Conservation (phyloP, 345 rosid genomes). For the Ailanthus altissimus region DNA sequence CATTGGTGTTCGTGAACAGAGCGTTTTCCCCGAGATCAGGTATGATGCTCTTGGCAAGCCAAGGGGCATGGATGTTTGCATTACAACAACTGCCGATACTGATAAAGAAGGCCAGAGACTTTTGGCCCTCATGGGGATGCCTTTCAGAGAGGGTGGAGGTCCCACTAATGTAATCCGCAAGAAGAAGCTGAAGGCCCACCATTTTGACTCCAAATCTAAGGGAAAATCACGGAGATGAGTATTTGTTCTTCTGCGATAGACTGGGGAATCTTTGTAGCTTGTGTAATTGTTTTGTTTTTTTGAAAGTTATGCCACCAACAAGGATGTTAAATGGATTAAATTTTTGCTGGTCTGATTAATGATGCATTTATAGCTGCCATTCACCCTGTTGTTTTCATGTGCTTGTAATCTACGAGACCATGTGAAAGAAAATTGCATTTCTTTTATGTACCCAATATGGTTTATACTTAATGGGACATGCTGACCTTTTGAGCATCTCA, state of each 20-base stretch:
- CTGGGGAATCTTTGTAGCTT: background rate
- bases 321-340: background rate
- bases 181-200: conserved; percentile 87
- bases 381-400: background rate
- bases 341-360: background rate
- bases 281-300: background rate
- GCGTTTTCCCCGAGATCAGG: conserved; percentile 85
- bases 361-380: background rate
- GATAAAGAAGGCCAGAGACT: conserved; percentile 82
- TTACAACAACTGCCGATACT: conserved; percentile 70
- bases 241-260: background rate
- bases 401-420: background rate
- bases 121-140: conserved; percentile 95
- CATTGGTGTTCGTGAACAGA: conserved; percentile 75
- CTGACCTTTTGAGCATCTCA: background rate
- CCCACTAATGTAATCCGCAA: conserved; percentile 34
- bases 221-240: conserved; percentile 56
- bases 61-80: conserved; percentile 95
- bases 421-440: background rate
- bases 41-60: conserved; percentile 67
- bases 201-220: conserved; percentile 65
- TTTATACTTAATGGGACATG: background rate
- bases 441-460: background rate
- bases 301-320: background rate
- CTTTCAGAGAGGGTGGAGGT: conserved; percentile 68